Base-by-base conservation (phyloP, 768 basidiomycete species). In the Amanita thiersii region DNA sequence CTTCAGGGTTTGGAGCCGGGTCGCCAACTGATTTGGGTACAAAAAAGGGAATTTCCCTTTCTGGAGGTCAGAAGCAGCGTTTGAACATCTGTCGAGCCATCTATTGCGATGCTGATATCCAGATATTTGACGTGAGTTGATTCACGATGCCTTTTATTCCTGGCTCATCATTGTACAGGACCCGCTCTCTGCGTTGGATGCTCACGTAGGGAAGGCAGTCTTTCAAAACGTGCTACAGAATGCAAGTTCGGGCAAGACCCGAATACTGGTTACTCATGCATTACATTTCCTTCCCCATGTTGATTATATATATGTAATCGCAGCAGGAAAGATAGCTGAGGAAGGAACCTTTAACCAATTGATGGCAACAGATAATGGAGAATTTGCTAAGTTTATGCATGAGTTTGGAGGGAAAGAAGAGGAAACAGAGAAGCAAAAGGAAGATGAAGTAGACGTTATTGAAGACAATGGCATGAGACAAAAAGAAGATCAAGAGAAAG, bases 221-320 rank as follows among this genome's bases (percentile, higher is more conserved):
- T 91, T 94, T 65, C 76, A 86, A 53, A 81, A 92, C 44, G 85
- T 90, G 8, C 72, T 94, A 36, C 69, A 78, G 43, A 75, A 77
- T 41, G 72, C 69, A 11, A 64, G 76, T 10, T 55, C 65, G 3
- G 74, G 70, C 32, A 89, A 88, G 57, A 94, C 92, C 5, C 75
- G 88, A 20, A 68, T 97, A 34, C 77, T 97, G 39, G 90, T 94
- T 34, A 97, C 92, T 0, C 90, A 94, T 53, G 89, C 87, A 1
- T 69, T 94, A 6, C 90, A 94, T 60, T 86, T 93, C 66, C 72
- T 97, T 18, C 84, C 86, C 1, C 69, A 84, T 43, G 86, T 88
- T 19, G 90, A 94, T 58, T 86, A 87, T 54, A 83, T 97, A 55
- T 80, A 81, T 54, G 79, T 81, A 24, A 63, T 97, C 38, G 70